Base-by-base conservation (phyloP, 257 asterid genomes). In the Solanum rostratum region DNA sequence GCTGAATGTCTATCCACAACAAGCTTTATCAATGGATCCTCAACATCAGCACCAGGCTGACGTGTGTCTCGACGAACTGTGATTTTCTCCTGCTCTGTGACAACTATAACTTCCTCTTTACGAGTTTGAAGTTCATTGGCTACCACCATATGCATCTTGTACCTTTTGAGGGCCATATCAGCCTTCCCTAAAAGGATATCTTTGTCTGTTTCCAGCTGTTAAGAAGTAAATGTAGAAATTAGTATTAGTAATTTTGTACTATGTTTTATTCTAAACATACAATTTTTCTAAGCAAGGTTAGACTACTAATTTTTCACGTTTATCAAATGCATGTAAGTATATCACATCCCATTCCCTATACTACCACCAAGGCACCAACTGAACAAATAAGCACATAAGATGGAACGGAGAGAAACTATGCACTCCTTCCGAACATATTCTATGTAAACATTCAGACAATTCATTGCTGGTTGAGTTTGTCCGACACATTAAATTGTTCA, bases 51-150 rank as follows among this genome's bases (percentile, higher is more conserved):
- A 81, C 55, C 89, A 12, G 85, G 80, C 83, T 68, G 89, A 66
- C 89, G 83, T 88, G 85, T 87, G 90, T 94, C 96, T 30, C 98
- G 86, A 39, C 66, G 90, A 53, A 96, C 98, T 4, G 86, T 88
- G 49, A 87, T 84, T 60, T 91, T 89, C 84, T 91, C 97, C 81
- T 81, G 85, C 84, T 84, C 87, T 5, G 95, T 69, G 76, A 97
- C 97, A 18, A 95, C 97, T 14, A 88, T 84, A 82, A 97, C 98
- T 89, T 95, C 98, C 84, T 97, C 98, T 87, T 95, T 94, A 27
- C 98, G 97, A 20, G 97, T 95, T 65, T 89, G 87, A 80, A 97
- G 98, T 92, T 97, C 98, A 54, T 97, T 97, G n/a, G 99, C 98
- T 11, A 97, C 92, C 55, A 97, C 98, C 97, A 95, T 89, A 85